These are phyloP conservation scores for Candida tammaniensis DNA, from an alignment of 805 yeast species.

Conservation along the genomic window DNA sequence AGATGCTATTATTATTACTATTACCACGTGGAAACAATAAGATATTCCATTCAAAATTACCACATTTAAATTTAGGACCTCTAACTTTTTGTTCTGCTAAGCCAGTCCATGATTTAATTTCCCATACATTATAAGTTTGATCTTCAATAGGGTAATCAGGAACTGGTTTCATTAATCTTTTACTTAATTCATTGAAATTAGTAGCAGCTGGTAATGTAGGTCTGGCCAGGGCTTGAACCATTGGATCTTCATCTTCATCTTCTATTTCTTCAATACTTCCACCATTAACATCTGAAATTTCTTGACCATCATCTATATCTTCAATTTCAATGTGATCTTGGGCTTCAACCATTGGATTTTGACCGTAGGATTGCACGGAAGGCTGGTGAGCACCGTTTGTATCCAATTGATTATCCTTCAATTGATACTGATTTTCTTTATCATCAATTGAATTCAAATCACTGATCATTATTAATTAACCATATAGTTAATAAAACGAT, in stretches of 20 bases:
- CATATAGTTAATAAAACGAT: too few relatives aligned
- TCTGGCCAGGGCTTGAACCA: not conserved
- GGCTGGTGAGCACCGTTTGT: not conserved
- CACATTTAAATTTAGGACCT: constrained; percentile 50
- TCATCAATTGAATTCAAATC: constrained; percentile 12
- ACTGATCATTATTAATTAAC: constrained; percentile 9
- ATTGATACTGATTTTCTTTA: constrained; percentile 12
- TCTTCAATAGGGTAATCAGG: constrained; percentile 39
- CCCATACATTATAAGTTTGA: constrained; percentile 45
- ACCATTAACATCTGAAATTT: constrained; percentile 9
- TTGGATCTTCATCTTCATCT: constrained; percentile 7
- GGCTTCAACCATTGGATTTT: not conserved
- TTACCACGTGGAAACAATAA: constrained; percentile 79
- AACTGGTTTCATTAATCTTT: constrained; percentile 32
- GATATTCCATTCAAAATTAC: constrained; percentile 65
- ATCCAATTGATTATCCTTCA: constrained; percentile 5
- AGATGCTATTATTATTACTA: constrained; percentile 49
- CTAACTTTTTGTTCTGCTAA: constrained; percentile 44
- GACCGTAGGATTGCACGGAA: not conserved
- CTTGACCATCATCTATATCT: constrained; percentile 3
- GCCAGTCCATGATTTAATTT: constrained; percentile 46
- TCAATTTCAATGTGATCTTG: constrained; percentile 6
- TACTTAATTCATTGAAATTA: constrained; percentile 26
- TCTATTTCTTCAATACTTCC: constrained; percentile 14
- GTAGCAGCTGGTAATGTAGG: constrained; percentile 24